Evolutionary conservation across 371 early-diverging fungal genomes (phyloP), one percentile per base, ranked within the genome.

Genomic region (Entomophthora muscae): DNA sequence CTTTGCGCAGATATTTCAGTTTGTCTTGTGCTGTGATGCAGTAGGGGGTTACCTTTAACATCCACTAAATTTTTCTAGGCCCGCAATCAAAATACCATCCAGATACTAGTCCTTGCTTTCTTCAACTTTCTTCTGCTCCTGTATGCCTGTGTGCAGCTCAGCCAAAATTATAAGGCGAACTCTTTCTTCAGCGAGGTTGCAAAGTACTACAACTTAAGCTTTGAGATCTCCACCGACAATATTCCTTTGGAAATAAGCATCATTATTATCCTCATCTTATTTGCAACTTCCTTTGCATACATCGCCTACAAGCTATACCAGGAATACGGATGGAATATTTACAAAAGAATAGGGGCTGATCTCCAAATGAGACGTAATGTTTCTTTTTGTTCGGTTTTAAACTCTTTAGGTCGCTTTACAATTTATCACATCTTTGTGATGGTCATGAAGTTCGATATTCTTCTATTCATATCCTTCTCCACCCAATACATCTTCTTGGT

Each of bases 291-390:
- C 26, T 72, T 75, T 61, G 68, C 70, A n/a, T 66, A 63, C 65
- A 63, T 72, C n/a, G 71, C 75, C 5, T 73, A 73, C 61, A 72
- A 72, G 57, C 73, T 93, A 31, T 93, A 91, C 72, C 81, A 83
- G 64, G 87, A 91, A 69, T 95, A 90, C 73, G 93, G 94, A 52
- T 95, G 94, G 94, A 84, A 82, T 66, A 88, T 94, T 27, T 95
- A 91, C 75, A 95, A 95, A 72, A 83, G 88, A 71, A 92, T 95
- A 68, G 96, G 96, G 2, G 95, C 94, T 1, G 93, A 94, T 72
- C 72, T 91, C 60, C 73, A 78, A 27, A 89, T 95, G 82, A 74
- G 88, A 76, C 79, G 90, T 88, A 76, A 67, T 69, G 61, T 53
- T 24, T 31, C 24, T 61, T 26, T 52, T 24, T 27, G n/a, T n/a